Evolutionary conservation across 2,329 filamentous ascomycete genomes (phyloP), one percentile per base, ranked within the genome.

Genomic region (Aspergillus quadrilineatus): DNA sequence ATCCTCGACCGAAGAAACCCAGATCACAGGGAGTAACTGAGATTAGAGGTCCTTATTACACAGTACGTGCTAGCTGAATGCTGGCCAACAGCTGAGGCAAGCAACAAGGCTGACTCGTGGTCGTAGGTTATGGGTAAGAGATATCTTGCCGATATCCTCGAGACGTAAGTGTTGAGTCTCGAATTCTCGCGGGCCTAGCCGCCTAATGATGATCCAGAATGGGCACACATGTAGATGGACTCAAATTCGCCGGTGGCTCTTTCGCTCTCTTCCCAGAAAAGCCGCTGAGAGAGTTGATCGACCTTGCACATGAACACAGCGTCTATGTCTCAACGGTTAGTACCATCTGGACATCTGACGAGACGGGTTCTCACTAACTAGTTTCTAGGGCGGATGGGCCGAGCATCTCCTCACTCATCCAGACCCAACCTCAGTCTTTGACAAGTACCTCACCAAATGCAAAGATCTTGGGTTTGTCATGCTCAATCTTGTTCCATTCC

Each of bases 41-140:
- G 66, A 84, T 83, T 55, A 73, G 80, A 32, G 81, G 81, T 0
- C 81, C 80, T 6, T 83, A 83, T 64, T 84, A 83, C 65, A 79
- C 79, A 0, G 79, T 73, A 69, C 50, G 68, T 42, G 12, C 29
- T 37, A n/a, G 22, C 14, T 9, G 6, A 2, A 10, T 28, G 15
- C 14, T 39, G 9, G 45, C 12, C 6, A 22, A 14, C 34, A 26
- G 47, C 12, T 5, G 9, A 15, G 8, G 32, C 26, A 36, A 10
- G 14, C 29, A 4, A 22, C 12, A 29, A 15, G 15, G 29, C 50
- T 56, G 36, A 57, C 34, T 34, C 14, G 28, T 8, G 12, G 22
- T 43, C 45, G 32, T 50, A 76, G 74, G 73, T 73, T 3, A 82
- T 82, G 77, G 80, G 80, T 1, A 80, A 79, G 58, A 70, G 77